Conservation (phyloP, 306 rosid genomes). For the Canavalia gladiata region DNA sequence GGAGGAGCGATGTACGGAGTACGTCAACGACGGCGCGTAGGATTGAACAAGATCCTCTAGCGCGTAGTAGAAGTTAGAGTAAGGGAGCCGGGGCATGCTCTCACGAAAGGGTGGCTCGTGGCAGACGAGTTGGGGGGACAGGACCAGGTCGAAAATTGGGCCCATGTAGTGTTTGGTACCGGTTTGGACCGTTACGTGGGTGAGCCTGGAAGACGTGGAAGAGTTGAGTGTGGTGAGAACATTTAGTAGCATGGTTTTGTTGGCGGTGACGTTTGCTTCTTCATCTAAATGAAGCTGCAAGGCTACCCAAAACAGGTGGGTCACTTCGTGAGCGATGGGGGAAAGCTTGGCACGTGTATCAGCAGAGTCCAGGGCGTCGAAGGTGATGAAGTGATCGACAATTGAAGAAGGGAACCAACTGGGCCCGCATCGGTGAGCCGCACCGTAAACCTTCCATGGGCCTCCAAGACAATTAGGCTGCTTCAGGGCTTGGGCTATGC, state of each 20-base stretch:
- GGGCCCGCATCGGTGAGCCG: slow-evolving; percentile 11
- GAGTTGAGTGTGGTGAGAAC: slow-evolving; percentile 44
- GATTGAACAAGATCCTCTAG: slow-evolving; percentile 49
- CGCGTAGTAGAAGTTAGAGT: slow-evolving; percentile 58
- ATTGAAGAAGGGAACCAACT: slow-evolving; percentile 52
- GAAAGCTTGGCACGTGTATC: slow-evolving; percentile 45
- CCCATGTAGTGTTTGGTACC: slow-evolving; percentile 63
- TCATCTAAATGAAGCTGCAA: slow-evolving; percentile 35
- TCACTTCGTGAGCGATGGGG: slow-evolving; percentile 47
- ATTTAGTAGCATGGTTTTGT: slow-evolving; percentile 48
- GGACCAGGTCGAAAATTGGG: slow-evolving; percentile 42
- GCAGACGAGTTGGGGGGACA: neutral
- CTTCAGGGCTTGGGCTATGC: slow-evolving; percentile 51
- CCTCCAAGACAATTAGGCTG: slow-evolving; percentile 43
- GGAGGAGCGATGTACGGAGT: slow-evolving; percentile 54
- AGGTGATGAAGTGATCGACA: slow-evolving; percentile 48
- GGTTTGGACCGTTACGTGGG: slow-evolving; percentile 55
- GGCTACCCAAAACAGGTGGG: slow-evolving; percentile 56
- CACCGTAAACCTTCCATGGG: slow-evolving; percentile 59
- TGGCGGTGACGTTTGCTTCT: slow-evolving; percentile 37
- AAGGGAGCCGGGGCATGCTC: slow-evolving; percentile 43
- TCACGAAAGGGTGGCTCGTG: slow-evolving; percentile 53
- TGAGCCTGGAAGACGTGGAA: neutral
- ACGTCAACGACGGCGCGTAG: neutral
- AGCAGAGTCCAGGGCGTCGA: slow-evolving; percentile 42